Evolutionary conservation across 2,329 filamentous ascomycete species (phyloP), one percentile per base, ranked within the genome.

Genomic region (Pyricularia sp.): DNA sequence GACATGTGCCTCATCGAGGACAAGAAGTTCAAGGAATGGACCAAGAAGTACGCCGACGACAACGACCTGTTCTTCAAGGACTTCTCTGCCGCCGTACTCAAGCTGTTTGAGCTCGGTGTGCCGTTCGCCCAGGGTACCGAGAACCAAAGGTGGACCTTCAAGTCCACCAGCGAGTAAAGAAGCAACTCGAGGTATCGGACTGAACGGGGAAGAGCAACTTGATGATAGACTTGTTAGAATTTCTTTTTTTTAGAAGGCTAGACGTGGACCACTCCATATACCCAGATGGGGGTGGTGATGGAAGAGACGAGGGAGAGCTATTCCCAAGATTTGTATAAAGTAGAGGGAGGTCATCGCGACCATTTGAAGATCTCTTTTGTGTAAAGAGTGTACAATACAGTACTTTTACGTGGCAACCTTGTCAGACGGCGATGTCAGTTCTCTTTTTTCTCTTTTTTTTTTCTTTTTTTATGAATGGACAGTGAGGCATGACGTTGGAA

Each of bases 11-110:
- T 98, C 69, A 82, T 97, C 76, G 87, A 94, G 82, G 94, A 98
- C 82, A 94, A 94, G 86, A 84, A 84, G 73, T 96, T 98, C 85
- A 88, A 86, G 81, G 83, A 87, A 76, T 89, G 87, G 76, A 92
- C 94, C 33, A 89, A 97, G 80, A 88, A 90, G 79, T 98, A 97
- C 78, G 94, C 94, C 76, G 92, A 92, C 84, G 92, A 97, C 81
- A 92, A 92, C 79, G 91, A 93, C 69, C 83, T 84, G 67, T 99
- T 97, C 87, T 98, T 98, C 87, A 90, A 90, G 80, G 94, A 98
- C 79, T 99, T 98, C 79, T 84, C 89, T 14, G 86, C 88, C 58
- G 93, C 90, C 67, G 84, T 94, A 69, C 81, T 86, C 74, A 94
- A 90, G 84, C 87, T 99, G 66, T 94, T 98, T 74, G 94, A 98